phyloP scores from a whole-genome alignment of 1,284 basidiomycete species.

The Cronartium ribicola region DNA sequence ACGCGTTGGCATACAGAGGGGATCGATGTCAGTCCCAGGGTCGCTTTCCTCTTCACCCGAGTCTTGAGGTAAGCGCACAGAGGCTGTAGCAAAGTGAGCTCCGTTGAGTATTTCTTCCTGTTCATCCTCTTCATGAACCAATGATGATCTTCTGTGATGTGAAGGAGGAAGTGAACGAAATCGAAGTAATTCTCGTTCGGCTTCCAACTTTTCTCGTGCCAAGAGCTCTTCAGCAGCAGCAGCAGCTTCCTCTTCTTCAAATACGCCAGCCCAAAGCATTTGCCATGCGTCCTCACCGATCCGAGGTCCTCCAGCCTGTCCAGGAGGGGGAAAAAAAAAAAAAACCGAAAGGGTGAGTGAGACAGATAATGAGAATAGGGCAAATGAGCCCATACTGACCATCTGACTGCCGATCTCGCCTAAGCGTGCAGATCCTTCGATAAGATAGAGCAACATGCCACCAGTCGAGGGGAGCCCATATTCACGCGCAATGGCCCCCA shows the following conservation, averaged over 20 bases:
- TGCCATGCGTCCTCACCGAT: conserved; percentile 78
- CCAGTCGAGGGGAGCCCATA: conserved; percentile 74
- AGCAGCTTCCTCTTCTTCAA: conserved; percentile 64
- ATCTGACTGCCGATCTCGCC: conserved; percentile 24
- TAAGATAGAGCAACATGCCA: conserved; percentile 71
- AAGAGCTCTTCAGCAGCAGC: conserved; percentile 50
- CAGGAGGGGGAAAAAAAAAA: not conserved
- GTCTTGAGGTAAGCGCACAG: not conserved
- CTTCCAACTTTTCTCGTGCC: conserved; percentile 48
- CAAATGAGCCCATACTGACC: not conserved
- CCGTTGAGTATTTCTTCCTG: not conserved
- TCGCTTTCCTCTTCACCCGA: not conserved
- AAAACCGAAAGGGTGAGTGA: not conserved
- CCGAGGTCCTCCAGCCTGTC: conserved; percentile 61
- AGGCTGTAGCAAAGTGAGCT: not conserved
- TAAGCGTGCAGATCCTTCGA: conserved; percentile 48
- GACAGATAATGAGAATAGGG: not conserved
- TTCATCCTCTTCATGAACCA: conserved; percentile 4
- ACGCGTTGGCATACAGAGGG: not conserved
- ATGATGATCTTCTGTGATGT: not conserved
- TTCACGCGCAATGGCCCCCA: conserved; percentile 75
- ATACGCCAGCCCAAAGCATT: conserved; percentile 68
- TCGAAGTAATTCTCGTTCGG: conserved; percentile 9
- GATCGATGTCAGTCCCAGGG: not conserved
- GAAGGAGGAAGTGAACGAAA: not conserved